These are phyloP conservation scores for Nakazawaea siamensis DNA, from an alignment of 805 yeast genomes.

Conservation along the genomic window DNA sequence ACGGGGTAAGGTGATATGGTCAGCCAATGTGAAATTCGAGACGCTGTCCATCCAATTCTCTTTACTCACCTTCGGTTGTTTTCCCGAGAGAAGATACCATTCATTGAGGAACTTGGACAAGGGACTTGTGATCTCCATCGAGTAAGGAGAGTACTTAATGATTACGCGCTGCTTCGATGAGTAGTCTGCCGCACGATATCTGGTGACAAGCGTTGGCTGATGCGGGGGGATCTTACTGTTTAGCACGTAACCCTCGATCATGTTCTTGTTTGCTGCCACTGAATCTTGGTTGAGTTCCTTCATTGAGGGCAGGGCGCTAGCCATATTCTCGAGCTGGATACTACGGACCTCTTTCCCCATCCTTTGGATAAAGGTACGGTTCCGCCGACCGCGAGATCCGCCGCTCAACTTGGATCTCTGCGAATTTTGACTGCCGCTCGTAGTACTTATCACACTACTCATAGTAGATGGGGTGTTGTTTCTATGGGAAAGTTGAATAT, in stretches of 20 bases:
- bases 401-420: no score
- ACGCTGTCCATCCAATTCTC: slow-evolving; percentile 1
- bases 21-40: neutral
- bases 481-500: no score
- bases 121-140: slow-evolving; percentile 2
- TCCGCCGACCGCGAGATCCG: no score
- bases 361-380: neutral
- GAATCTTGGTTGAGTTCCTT: slow-evolving; percentile 6
- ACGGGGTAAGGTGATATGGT: slow-evolving; percentile 3
- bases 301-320: neutral
- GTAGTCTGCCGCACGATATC: slow-evolving; percentile 5
- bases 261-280: slow-evolving; percentile 4
- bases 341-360: neutral
- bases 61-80: neutral
- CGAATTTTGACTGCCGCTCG: no score
- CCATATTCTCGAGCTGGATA: neutral
- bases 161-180: slow-evolving; percentile 1
- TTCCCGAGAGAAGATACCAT: slow-evolving; percentile 8
- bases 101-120: slow-evolving; percentile 9
- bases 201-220: slow-evolving; percentile 1
- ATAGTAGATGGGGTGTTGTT: no score
- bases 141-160: slow-evolving; percentile 5
- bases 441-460: no score
- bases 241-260: slow-evolving; percentile 7
- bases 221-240: slow-evolving; percentile 5